Conservation (phyloP, 306 rosid species). For the Hippophae tibetana region DNA sequence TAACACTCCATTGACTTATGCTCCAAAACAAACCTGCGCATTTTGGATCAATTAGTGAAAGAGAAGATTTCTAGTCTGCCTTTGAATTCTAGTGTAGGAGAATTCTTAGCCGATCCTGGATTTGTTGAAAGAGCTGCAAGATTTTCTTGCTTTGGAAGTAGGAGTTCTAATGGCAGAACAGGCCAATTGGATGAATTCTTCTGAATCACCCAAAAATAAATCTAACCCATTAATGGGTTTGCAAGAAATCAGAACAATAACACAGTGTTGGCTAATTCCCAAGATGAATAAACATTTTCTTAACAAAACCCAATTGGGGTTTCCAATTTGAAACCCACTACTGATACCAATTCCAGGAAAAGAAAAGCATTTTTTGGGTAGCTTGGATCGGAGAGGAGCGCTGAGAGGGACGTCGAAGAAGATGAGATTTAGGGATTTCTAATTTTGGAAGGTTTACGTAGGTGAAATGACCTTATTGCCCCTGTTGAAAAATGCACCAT, state of each 20-base stretch:
- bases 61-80: constrained; percentile 26
- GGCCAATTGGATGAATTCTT: constrained; percentile 28
- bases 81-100: constrained; percentile 50
- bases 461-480: too few species aligned
- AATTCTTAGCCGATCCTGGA: constrained; percentile 78
- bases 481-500: too few species aligned
- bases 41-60: constrained; percentile 23
- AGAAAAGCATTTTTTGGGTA: constrained; percentile 42
- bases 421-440: too few species aligned
- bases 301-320: constrained; percentile 46
- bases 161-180: constrained; percentile 60
- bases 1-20: constrained; percentile 54
- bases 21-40: constrained; percentile 43
- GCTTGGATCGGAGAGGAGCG: too few species aligned
- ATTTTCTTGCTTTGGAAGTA: constrained; percentile 85
- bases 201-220: constrained; percentile 28
- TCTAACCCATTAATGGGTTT: constrained; percentile 22
- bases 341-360: constrained; percentile 49
- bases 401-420: too few species aligned
- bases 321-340: constrained; percentile 21
- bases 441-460: too few species aligned
- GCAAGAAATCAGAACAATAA: constrained; percentile 24
- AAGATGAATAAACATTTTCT: constrained; percentile 61
- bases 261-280: constrained; percentile 35
- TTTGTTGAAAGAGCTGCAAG: constrained; percentile 87